These are phyloP conservation scores for Agastache rugosa DNA, from an alignment of 257 asterid genomes.

Conservation along the genomic window DNA sequence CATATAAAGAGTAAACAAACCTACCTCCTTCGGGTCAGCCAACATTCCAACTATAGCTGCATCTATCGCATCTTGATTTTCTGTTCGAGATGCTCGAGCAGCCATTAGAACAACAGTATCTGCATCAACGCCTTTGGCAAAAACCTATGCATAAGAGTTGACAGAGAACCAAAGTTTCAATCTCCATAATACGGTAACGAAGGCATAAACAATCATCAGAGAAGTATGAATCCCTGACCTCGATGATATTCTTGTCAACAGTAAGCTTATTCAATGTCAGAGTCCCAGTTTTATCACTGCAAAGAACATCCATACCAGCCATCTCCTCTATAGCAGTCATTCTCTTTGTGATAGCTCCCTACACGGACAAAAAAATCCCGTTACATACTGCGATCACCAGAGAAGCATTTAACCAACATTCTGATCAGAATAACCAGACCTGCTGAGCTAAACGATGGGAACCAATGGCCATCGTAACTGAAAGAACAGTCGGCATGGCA, in stretches of 20 bases:
- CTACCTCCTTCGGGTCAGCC: constrained; percentile 98
- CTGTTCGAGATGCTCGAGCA: constrained; percentile 93
- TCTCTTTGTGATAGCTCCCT: constrained; percentile 99
- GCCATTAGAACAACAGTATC: constrained; percentile 98
- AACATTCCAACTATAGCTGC: constrained; percentile 94
- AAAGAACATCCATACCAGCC: constrained; percentile 99
- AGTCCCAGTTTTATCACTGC: constrained; percentile 98
- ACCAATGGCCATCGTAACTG: constrained; percentile 99
- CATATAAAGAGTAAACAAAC: neutral
- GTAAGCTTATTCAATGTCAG: constrained; percentile 93
- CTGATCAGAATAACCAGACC: constrained; percentile 48
- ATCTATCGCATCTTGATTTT: constrained; percentile 98
- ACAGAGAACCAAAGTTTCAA: neutral
- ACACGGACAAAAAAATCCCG: neutral
- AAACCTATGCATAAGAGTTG: constrained; percentile 56
- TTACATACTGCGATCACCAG: constrained; percentile 23
- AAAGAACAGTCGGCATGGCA: constrained; percentile 99
- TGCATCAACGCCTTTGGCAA: constrained; percentile 84
- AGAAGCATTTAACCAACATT: constrained; percentile 15
- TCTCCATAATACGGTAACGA: neutral
- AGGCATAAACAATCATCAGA: constrained; percentile 20
- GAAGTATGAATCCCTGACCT: constrained; percentile 52
- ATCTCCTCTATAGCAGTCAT: constrained; percentile 99
- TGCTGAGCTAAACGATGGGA: constrained; percentile 98
- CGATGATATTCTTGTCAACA: constrained; percentile 93